phyloP scores from a whole-genome alignment of 73 alveolate species.

The Stentor roeselii region DNA sequence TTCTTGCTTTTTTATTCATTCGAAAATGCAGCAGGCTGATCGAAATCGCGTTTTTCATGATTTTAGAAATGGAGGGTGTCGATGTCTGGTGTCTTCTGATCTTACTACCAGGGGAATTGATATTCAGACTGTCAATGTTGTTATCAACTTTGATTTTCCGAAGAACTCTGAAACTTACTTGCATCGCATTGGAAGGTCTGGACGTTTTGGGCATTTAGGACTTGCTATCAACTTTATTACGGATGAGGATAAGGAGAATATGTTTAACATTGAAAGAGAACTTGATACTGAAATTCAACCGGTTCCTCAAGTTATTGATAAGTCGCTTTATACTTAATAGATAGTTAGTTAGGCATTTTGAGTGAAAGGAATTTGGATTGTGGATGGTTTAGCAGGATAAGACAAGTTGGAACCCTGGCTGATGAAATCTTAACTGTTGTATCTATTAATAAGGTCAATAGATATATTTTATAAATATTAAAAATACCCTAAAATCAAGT shows the following conservation, averaged over 20 bases:
- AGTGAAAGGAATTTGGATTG: too few relatives aligned
- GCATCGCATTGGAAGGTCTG: slow-evolving; percentile 98
- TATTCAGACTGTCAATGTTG: slow-evolving; percentile 95
- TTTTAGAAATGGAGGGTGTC: slow-evolving; percentile 80
- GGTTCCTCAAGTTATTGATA: slow-evolving; percentile 97
- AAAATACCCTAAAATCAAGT: too few relatives aligned
- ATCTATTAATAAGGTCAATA: too few relatives aligned
- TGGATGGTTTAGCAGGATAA: too few relatives aligned
- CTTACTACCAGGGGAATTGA: slow-evolving; percentile 99
- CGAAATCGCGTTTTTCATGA: slow-evolving; percentile 91
- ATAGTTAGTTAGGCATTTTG: not conserved
- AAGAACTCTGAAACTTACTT: slow-evolving; percentile 96
- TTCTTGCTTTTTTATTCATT: slow-evolving; percentile 81
- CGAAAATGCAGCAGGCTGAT: slow-evolving; percentile 77
- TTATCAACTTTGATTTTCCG: slow-evolving; percentile 97
- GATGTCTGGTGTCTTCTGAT: slow-evolving; percentile 72
- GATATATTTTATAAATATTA: too few relatives aligned
- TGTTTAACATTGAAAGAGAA: slow-evolving; percentile 89
- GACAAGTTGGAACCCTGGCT: too few relatives aligned
- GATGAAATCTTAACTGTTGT: too few relatives aligned
- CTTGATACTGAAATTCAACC: slow-evolving; percentile 97
- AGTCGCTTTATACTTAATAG: slow-evolving; percentile 74
- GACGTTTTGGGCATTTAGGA: slow-evolving; percentile 95
- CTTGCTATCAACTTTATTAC: too few relatives aligned
- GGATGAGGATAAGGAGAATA: slow-evolving; percentile 69